Evolutionary conservation across 345 rosid genomes (phyloP).

Genomic region (Odontarrhena argentea): DNA sequence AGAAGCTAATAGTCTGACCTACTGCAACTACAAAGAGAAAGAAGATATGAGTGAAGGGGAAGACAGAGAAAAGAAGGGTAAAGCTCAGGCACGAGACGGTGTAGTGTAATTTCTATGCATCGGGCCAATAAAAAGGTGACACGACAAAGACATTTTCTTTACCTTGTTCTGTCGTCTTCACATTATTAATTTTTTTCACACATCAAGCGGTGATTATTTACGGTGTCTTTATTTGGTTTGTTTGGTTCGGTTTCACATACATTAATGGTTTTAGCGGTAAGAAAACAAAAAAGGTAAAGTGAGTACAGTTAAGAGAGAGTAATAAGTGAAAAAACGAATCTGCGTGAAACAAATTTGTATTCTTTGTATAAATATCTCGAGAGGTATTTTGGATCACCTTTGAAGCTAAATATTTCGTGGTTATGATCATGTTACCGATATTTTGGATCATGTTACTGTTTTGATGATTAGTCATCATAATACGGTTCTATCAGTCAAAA

Average conservation of each 20-base stretch:
- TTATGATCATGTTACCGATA: no score
- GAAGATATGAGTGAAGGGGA: constrained; percentile 28
- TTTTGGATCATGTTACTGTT: no score
- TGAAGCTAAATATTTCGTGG: no score
- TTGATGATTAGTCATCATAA: no score
- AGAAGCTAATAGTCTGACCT: constrained; percentile 47
- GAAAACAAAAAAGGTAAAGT: no score
- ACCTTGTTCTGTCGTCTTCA: not conserved
- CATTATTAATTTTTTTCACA: not conserved
- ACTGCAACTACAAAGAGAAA: constrained; percentile 33
- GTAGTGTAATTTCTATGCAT: constrained; percentile 30
- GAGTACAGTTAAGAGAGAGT: no score
- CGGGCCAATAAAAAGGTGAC: constrained; percentile 41
- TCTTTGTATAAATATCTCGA: no score
- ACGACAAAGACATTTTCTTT: constrained; percentile 29
- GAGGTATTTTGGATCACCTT: no score
- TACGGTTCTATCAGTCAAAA: no score
- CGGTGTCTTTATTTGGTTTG: not conserved
- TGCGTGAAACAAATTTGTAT: no score
- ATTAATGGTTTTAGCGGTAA: no score
- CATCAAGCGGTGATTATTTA: constrained; percentile 5
- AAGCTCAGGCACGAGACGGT: constrained; percentile 34
- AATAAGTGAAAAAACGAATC: no score
- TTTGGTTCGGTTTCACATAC: constrained; percentile 1
- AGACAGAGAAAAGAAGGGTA: constrained; percentile 18